Conservation (phyloP, 352 stramenopile species). For the Globisporangium irregulare region DNA sequence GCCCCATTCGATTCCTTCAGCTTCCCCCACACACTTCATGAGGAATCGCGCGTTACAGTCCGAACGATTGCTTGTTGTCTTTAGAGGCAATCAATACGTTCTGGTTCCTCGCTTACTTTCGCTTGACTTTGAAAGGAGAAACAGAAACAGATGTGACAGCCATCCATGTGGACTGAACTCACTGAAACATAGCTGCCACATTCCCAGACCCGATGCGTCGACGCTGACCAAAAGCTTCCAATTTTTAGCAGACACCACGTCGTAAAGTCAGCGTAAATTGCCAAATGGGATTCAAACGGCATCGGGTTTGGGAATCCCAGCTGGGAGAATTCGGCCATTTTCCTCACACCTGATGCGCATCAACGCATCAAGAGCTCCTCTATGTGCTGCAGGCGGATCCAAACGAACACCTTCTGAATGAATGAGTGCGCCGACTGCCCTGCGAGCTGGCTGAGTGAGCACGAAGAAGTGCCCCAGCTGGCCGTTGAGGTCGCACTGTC, state of each 20-base stretch:
- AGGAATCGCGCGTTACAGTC: not conserved
- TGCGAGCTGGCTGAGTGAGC: not conserved
- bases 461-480: not conserved
- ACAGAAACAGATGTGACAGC: not conserved
- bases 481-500: not conserved
- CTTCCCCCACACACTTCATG: too few species aligned
- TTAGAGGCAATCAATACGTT: not conserved
- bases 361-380: slow-evolving; percentile 1
- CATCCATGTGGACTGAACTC: not conserved
- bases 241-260: not conserved
- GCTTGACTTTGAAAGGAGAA: not conserved
- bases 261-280: not conserved
- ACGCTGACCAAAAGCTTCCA: not conserved
- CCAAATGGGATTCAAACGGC: not conserved
- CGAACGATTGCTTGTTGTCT: not conserved
- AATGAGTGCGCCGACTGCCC: not conserved
- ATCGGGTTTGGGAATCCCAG: slow-evolving; percentile 1
- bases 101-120: not conserved
- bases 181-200: not conserved
- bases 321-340: not conserved
- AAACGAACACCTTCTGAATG: too few species aligned
- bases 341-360: not conserved
- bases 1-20: too few species aligned
- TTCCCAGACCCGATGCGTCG: not conserved
- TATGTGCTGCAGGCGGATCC: not conserved